Evolutionary conservation across 805 yeast species (phyloP), one percentile per base, ranked within the genome.

Genomic region (Sungouiella thailandica): DNA sequence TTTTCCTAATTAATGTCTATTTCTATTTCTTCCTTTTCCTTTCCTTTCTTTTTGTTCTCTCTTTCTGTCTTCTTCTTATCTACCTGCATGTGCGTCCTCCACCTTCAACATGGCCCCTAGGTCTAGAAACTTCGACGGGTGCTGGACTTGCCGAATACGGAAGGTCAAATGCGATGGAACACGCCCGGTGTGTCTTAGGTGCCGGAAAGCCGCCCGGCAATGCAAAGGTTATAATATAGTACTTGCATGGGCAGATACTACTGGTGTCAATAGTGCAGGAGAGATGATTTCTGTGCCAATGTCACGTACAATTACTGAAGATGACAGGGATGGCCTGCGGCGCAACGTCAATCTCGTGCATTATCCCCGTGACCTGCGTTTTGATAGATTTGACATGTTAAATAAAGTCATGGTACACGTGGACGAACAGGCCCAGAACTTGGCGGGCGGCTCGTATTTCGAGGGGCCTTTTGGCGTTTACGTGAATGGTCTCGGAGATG

Each of bases 81-180:
- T 7, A 25, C 15, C 28, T 14, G n/a, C 27, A 25, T 17, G 10
- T 14, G 5, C 27, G 14, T 26, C 20, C 12, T 15, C 2, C 28
- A 8, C 4, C 18, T 17, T 3, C 14, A 22, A 12, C 5, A 46
- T 46, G 50, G 40, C 41, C 15, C 46, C 41, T 13, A 23, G 50
- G 18, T 44, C 49, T 15, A 52, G 72, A 29, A 59, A 53, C 31
- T 72, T 72, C 49, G 58, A 67, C 28, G 80, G 80, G 4, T 75
- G 80, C 50, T 70, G 74, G 62, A 75, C 80, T 5, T 75, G 80
- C 43, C 57, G 80, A 24, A 47, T 56, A 15, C 55, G 79, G 17
- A 74, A 72, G 41, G 72, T 74, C 43, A 72, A 72, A 47, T 75
- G 80, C 52, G 80, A 73, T 47, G 60, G 68, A 9, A 40, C 52